Conservation (phyloP, 2,329 filamentous ascomycete genomes). For the Dothideomycetes sp. region DNA sequence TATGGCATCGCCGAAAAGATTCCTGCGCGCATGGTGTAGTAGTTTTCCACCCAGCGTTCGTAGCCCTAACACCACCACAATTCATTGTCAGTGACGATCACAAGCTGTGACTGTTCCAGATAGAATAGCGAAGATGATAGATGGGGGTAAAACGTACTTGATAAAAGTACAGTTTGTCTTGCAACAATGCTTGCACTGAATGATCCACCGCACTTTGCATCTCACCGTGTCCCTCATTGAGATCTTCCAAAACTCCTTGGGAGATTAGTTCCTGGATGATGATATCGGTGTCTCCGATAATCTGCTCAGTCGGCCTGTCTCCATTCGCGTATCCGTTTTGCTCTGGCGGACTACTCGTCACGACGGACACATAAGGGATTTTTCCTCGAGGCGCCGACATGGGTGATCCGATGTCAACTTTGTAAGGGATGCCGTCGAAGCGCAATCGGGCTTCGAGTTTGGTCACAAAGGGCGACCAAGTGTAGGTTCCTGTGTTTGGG, state of each 20-base stretch:
- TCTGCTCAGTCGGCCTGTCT: slow-evolving; percentile 6
- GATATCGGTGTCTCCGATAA: slow-evolving; percentile 46
- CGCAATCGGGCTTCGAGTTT: slow-evolving; percentile 56
- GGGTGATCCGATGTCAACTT: slow-evolving; percentile 36
- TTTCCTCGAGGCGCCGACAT: slow-evolving; percentile 46
- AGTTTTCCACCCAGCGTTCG: slow-evolving; percentile 54
- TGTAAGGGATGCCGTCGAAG: slow-evolving; percentile 42
- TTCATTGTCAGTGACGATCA: too few relatives aligned
- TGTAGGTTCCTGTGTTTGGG: slow-evolving; percentile 31
- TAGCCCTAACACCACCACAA: slow-evolving; percentile 17
- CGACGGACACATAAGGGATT: slow-evolving; percentile 47
- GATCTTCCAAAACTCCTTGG: slow-evolving; percentile 35
- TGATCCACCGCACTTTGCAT: slow-evolving; percentile 40
- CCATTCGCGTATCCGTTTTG: too few relatives aligned
- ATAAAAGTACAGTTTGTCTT: slow-evolving; percentile 54
- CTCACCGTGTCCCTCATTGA: slow-evolving; percentile 38
- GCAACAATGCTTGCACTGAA: slow-evolving; percentile 45
- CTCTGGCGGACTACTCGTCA: too few relatives aligned
- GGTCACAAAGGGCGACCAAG: slow-evolving; percentile 54
- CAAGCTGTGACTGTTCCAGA: background rate
- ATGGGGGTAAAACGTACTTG: slow-evolving; percentile 29
- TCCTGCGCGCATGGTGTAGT: slow-evolving; percentile 47
- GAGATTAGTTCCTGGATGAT: slow-evolving; percentile 42
- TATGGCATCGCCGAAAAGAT: slow-evolving; percentile 43
- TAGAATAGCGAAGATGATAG: background rate